These are phyloP conservation scores for Globisporangium perplexum DNA, from an alignment of 352 stramenopile species.

Conservation along the genomic window DNA sequence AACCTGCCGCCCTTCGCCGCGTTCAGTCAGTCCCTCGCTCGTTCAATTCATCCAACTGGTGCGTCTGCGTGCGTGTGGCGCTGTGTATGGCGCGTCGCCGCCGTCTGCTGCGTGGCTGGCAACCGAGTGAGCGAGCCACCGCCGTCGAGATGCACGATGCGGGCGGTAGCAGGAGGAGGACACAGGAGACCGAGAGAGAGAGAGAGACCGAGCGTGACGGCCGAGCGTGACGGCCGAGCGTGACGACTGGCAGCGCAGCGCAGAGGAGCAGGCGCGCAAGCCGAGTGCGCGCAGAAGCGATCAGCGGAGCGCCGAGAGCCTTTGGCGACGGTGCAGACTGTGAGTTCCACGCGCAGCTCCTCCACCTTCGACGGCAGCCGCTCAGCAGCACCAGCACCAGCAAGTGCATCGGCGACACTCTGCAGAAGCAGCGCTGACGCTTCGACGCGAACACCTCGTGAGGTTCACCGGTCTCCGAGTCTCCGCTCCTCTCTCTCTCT, in stretches of 20 bases:
- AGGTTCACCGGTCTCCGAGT: not conserved
- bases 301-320: not conserved
- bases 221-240: not conserved
- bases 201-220: not conserved
- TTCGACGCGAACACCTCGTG: not conserved
- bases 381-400: no score
- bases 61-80: constrained; percentile 30
- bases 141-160: not conserved
- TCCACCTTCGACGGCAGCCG: no score
- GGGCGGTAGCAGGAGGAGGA: not conserved
- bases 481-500: not conserved
- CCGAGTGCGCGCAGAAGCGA: not conserved
- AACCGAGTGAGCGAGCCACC: not conserved
- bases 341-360: no score
- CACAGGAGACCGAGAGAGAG: constrained; percentile 1
- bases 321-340: no score
- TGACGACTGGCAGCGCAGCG: not conserved
- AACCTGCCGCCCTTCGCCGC: constrained; percentile 31
- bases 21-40: constrained; percentile 87
- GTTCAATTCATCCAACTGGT: constrained; percentile 87
- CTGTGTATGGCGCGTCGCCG: not conserved
- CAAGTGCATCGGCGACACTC: not conserved
- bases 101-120: not conserved
- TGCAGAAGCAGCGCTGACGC: not conserved
- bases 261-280: no score